These are phyloP conservation scores for Venturia asperata DNA, from an alignment of 2,329 filamentous ascomycete genomes.

Conservation along the genomic window DNA sequence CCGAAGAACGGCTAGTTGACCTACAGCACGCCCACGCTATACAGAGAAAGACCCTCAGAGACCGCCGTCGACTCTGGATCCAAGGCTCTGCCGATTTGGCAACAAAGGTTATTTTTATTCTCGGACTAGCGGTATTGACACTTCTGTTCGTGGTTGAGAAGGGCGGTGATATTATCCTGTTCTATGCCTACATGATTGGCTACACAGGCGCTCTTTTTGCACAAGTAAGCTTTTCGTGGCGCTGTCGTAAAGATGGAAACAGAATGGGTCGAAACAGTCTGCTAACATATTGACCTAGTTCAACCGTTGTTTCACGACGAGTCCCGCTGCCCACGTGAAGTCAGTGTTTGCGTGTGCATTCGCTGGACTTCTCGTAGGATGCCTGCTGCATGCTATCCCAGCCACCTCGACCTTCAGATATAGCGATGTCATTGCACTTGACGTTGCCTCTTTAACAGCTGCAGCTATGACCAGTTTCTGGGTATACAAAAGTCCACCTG, in stretches of 20 bases:
- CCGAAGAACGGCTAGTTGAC: slow-evolving; percentile 8
- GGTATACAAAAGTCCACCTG: neutral
- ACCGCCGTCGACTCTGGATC: slow-evolving; percentile 8
- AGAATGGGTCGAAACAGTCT: neutral
- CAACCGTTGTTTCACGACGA: slow-evolving; percentile 13
- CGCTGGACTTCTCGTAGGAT: slow-evolving; percentile 8
- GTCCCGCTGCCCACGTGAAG: slow-evolving; percentile 8
- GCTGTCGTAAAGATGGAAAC: neutral
- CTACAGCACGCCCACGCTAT: slow-evolving; percentile 13
- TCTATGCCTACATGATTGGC: slow-evolving; percentile 6
- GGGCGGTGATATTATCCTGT: neutral
- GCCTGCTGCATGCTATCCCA: neutral
- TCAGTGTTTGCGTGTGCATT: slow-evolving; percentile 4
- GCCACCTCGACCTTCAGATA: slow-evolving; percentile 26
- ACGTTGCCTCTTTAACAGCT: slow-evolving; percentile 45
- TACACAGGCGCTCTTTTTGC: neutral
- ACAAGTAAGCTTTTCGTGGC: neutral
- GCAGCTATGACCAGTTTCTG: slow-evolving; percentile 34
- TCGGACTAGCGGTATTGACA: neutral
- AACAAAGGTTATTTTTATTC: neutral
- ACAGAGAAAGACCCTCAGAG: neutral
- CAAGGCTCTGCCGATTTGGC: neutral
- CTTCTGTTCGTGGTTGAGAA: slow-evolving; percentile 5
- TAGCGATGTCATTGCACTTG: slow-evolving; percentile 44
- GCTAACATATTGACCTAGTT: neutral